Base-by-base conservation (phyloP, 2,329 filamentous ascomycete species). In the Tympanopsis confertula region DNA sequence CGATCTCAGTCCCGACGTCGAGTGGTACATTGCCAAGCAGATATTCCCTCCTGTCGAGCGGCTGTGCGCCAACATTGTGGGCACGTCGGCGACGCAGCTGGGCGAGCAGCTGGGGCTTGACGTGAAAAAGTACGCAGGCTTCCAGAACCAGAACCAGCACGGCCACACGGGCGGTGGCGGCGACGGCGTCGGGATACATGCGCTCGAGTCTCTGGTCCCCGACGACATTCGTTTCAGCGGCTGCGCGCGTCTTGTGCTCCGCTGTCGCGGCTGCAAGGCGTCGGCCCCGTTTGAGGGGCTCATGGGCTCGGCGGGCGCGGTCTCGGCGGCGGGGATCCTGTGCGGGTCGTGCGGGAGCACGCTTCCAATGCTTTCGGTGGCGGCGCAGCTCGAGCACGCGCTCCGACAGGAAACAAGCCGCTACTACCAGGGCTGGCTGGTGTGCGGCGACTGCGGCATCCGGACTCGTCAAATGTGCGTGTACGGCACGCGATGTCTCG, bases 21-120 rank as follows among this genome's bases (percentile, higher is more conserved):
- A 98, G 54, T 96, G 88, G 75, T 98, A 98, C 57, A 76, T 98
- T 28, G 82, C 86, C 65, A 98, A 98, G 66, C 91, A 98, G 59
- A 95, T 98, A 41, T 86, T 98, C 61, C 91, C 91, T 10, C 91
- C 91, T 0, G 91, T 98, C 19, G 91, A 98, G 63, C 86, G 91
- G 69, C 78, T 98, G 15, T 98, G 91, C 56, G 91, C 89, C 43
- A 94, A 94, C 42, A 95, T 98, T 50, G 76, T 76, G 13, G 91
- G 91, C 41, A 98, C 91, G 2, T 93, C 94, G 44, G 83, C 89
- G 5, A 77, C 86, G 2, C 80, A 88, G 46, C 72, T 98, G 7
- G 91, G 91, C 2, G 88, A 95, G 55, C 94, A 91, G 55, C 75
- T 98, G 13, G 91, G 91, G 3, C 77, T 98, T 19, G 91, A 98